A percentile compares a stretch with the other conserved stretches of the same genome.
phyloP scores from a whole-genome alignment of 2,329 filamentous ascomycete genomes.

The Leptographium wingfieldii region DNA sequence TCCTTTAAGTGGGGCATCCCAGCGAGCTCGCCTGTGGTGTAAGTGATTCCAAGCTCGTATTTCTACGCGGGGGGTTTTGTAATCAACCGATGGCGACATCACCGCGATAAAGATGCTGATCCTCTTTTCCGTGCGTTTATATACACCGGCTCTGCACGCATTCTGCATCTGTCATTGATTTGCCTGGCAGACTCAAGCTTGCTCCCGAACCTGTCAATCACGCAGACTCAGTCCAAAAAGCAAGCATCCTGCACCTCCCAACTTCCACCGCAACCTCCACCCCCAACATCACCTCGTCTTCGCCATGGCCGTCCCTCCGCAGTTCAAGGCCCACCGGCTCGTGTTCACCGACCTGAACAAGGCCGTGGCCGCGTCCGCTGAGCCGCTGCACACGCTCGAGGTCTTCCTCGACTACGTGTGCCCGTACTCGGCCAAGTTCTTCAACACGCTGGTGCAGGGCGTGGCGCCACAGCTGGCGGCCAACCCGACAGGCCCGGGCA shows the following conservation, averaged over 20 bases:
- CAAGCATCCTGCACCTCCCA: neutral
- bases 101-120: too few species aligned
- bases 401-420: slow-evolving; percentile 83
- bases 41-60: neutral
- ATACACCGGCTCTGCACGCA: too few species aligned
- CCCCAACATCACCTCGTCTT: neutral
- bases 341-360: slow-evolving; percentile 27
- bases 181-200: too few species aligned
- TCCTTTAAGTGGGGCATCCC: neutral
- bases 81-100: neutral
- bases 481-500: slow-evolving; percentile 39
- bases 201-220: too few species aligned
- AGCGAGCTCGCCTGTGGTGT: neutral
- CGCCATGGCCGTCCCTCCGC: slow-evolving; percentile 62
- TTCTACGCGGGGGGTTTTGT: neutral
- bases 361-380: slow-evolving; percentile 23
- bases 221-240: too few species aligned
- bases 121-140: too few species aligned
- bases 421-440: slow-evolving; percentile 56
- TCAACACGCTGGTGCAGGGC: slow-evolving; percentile 58
- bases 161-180: too few species aligned
- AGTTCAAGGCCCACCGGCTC: slow-evolving; percentile 62
- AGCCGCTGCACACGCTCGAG: slow-evolving; percentile 46
- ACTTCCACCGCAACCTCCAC: neutral
- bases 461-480: slow-evolving; percentile 52